phyloP scores from a whole-genome alignment of 768 basidiomycete genomes.

The Calocybe cyanea region DNA sequence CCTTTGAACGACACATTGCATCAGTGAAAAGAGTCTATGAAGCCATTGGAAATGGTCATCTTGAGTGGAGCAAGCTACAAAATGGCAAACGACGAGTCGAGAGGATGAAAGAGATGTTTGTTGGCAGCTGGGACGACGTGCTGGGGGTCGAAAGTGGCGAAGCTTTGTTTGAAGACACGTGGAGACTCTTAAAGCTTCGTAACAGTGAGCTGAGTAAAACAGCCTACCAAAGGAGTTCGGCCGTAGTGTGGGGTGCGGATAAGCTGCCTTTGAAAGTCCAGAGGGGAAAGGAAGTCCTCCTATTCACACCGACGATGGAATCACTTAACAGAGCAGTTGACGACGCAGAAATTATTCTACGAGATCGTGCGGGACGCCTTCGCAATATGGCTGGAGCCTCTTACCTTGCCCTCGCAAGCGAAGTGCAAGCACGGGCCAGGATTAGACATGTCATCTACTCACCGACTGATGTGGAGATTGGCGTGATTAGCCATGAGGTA shows the following conservation, averaged over 20 bases:
- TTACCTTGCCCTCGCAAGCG: slow-evolving; percentile 45
- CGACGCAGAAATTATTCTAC: slow-evolving; percentile 42
- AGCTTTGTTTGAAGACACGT: slow-evolving; percentile 20
- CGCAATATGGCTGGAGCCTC: slow-evolving; percentile 58
- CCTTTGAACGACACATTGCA: slow-evolving; percentile 45
- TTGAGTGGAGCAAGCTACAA: slow-evolving; percentile 35
- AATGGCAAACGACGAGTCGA: slow-evolving; percentile 43
- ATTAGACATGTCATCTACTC: slow-evolving; percentile 48
- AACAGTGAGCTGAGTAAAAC: slow-evolving; percentile 39
- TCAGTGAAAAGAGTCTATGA: slow-evolving; percentile 49
- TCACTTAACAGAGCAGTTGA: slow-evolving; percentile 63
- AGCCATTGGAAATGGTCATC: slow-evolving; percentile 42
- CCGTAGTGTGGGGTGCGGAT: slow-evolving; percentile 40
- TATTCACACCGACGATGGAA: slow-evolving; percentile 56
- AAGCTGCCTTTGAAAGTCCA: slow-evolving; percentile 33
- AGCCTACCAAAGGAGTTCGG: slow-evolving; percentile 45
- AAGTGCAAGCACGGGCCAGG: slow-evolving; percentile 28
- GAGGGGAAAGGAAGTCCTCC: slow-evolving; percentile 25
- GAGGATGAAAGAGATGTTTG: slow-evolving; percentile 48
- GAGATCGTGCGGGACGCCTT: slow-evolving; percentile 36
- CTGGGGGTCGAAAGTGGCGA: slow-evolving; percentile 24
- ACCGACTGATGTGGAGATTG: slow-evolving; percentile 6
- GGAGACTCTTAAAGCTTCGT: slow-evolving; percentile 32
- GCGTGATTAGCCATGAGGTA: slow-evolving; percentile 13
- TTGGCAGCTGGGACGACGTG: slow-evolving; percentile 41